phyloP scores from a whole-genome alignment of 176 grass and related monocot genomes.

The Oryza nivara region DNA sequence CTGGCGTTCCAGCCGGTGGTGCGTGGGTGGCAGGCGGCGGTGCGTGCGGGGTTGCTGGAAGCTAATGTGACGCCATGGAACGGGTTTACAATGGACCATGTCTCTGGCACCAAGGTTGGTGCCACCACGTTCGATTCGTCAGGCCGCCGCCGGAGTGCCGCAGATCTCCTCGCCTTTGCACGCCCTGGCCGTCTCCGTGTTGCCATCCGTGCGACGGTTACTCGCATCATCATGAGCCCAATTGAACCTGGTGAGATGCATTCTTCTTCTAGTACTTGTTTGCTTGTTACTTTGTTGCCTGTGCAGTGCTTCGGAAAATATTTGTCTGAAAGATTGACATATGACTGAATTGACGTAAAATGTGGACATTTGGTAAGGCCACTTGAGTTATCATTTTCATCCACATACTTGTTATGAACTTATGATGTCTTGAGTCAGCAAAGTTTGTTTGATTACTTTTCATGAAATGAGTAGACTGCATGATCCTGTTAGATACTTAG shows the following conservation, averaged over 20 bases:
- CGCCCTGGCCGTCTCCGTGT: slow-evolving; percentile 68
- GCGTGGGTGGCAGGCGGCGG: slow-evolving; percentile 65
- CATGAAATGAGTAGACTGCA: background rate
- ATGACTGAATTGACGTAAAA: background rate
- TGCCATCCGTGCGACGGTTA: slow-evolving; percentile 57
- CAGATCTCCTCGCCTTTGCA: slow-evolving; percentile 66
- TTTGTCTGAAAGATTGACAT: background rate
- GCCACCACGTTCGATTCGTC: slow-evolving; percentile 76
- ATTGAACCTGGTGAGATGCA: slow-evolving; percentile 46
- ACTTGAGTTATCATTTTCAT: background rate
- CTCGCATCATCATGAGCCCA: slow-evolving; percentile 59
- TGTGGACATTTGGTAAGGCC: background rate
- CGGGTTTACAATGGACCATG: slow-evolving; percentile 72
- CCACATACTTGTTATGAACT: background rate
- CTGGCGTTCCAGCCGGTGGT: slow-evolving; percentile 64
- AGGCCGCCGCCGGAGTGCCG: slow-evolving; percentile 69
- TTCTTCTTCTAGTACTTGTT: background rate
- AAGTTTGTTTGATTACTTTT: background rate
- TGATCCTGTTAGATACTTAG: background rate
- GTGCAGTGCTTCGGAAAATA: background rate
- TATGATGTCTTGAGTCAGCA: background rate
- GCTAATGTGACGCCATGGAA: slow-evolving; percentile 79
- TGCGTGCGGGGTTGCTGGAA: slow-evolving; percentile 70
- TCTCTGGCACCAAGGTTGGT: slow-evolving; percentile 72
- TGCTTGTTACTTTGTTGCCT: background rate